Percentiles rank a stretch among this genome's conserved stretches.
Evolutionary conservation across 805 yeast genomes (phyloP).

Genomic region (Teunomyces aglyptinius): DNA sequence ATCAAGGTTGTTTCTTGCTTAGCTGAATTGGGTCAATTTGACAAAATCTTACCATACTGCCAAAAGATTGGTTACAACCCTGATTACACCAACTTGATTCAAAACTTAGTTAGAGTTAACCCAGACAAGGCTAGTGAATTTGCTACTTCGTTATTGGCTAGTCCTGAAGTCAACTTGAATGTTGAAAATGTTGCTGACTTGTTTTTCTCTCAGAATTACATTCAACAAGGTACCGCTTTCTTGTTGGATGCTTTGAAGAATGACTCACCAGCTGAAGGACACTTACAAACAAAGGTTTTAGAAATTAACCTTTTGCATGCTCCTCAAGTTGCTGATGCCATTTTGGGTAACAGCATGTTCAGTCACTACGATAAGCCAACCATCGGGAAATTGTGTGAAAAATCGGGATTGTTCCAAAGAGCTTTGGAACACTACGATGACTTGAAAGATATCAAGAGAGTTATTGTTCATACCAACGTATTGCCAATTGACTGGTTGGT

Average conservation of each 20-base stretch:
- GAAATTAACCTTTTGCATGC: constrained; percentile 94
- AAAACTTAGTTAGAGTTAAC: constrained; percentile 83
- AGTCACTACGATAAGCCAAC: constrained; percentile 93
- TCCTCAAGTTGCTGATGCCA: constrained; percentile 99
- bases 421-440: constrained; percentile 96
- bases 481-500: constrained; percentile 95
- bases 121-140: constrained; percentile 99
- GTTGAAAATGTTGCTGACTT: constrained; percentile 88
- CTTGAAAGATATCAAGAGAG: constrained; percentile 92
- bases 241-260: constrained; percentile 91
- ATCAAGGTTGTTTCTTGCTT: constrained; percentile 86
- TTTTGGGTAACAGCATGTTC: constrained; percentile 92
- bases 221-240: constrained; percentile 98
- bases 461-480: constrained; percentile 79
- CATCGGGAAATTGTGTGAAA: constrained; percentile 88
- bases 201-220: constrained; percentile 87
- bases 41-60: constrained; percentile 91
- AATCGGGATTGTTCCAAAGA: constrained; percentile 93
- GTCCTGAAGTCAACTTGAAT: constrained; percentile 61
- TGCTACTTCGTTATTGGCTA: constrained; percentile 76
- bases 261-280: constrained; percentile 92
- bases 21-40: constrained; percentile 96
- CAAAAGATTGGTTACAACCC: constrained; percentile 86
- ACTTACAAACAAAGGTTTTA: constrained; percentile 88
- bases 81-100: constrained; percentile 84